Evolutionary conservation across 306 rosid species (phyloP).

Genomic region (Trichosanthes truncata): DNA sequence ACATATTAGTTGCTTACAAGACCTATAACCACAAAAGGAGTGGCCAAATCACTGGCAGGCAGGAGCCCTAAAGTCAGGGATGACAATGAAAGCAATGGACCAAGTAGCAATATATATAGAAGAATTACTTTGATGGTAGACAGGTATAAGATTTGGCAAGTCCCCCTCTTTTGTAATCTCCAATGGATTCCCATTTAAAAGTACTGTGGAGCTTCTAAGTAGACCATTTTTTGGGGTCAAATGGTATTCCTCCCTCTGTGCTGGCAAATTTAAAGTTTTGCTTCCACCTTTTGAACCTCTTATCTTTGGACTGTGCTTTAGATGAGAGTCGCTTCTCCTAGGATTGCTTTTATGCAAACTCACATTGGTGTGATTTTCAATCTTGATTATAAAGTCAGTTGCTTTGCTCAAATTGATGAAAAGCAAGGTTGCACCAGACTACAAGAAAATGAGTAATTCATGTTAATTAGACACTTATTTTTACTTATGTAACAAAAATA

Average conservation of each 20-base stretch:
- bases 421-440: slow-evolving; percentile 50
- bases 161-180: slow-evolving; percentile 37
- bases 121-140: not conserved
- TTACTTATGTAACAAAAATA: too few species aligned
- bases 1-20: not conserved
- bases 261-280: not conserved
- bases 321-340: not conserved
- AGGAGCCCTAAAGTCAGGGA: not conserved
- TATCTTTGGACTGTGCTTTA: too few species aligned
- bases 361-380: slow-evolving; percentile 14
- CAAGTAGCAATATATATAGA: not conserved
- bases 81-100: not conserved
- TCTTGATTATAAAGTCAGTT: slow-evolving; percentile 23
- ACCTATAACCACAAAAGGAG: too few species aligned
- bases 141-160: slow-evolving; percentile 27
- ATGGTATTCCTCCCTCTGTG: slow-evolving; percentile 55
- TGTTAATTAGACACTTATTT: too few species aligned
- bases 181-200: slow-evolving; percentile 54
- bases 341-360: not conserved
- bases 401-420: not conserved
- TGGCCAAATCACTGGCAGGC: not conserved
- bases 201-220: slow-evolving; percentile 42
- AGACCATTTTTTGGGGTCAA: slow-evolving; percentile 41
- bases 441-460: too few species aligned
- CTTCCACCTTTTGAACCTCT: too few species aligned